These are phyloP conservation scores for Xylaria nigripes DNA, from an alignment of 495 filamentous ascomycete genomes.

Conservation along the genomic window DNA sequence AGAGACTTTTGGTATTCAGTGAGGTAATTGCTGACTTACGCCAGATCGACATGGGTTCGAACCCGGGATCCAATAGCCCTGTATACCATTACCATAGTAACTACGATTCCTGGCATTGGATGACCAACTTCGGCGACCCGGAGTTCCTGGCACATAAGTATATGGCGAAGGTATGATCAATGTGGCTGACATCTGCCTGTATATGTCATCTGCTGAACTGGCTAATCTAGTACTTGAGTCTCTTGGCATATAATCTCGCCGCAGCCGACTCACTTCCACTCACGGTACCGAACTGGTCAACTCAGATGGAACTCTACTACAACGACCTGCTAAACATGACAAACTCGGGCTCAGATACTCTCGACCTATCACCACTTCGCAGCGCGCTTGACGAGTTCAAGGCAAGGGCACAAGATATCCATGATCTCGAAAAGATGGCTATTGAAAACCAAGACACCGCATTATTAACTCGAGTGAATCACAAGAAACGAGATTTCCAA, in stretches of 20 bases:
- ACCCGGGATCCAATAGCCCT: conserved; percentile 35
- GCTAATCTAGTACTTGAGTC: conserved; percentile 49
- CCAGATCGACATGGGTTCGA: conserved; percentile 63
- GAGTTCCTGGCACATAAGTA: conserved; percentile 65
- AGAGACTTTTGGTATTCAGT: not conserved
- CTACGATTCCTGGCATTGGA: conserved; percentile 80
- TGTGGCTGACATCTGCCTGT: not conserved
- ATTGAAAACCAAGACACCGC: conserved; percentile 55
- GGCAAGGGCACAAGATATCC: conserved; percentile 47
- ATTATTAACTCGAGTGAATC: conserved; percentile 53
- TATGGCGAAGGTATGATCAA: conserved; percentile 41
- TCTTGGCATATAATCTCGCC: conserved; percentile 67
- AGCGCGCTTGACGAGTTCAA: conserved; percentile 41
- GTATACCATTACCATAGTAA: conserved; percentile 72
- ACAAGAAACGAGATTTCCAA: conserved; percentile 64
- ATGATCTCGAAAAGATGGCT: conserved; percentile 50
- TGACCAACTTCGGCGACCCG: conserved; percentile 67
- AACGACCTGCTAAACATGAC: conserved; percentile 44
- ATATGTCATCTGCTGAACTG: not conserved
- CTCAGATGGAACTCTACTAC: conserved; percentile 51
- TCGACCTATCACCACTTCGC: conserved; percentile 28
- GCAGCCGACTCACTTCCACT: conserved; percentile 68
- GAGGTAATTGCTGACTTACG: not conserved
- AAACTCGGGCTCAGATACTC: conserved; percentile 34
- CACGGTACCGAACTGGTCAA: conserved; percentile 61